Conservation (phyloP, 2,329 filamentous ascomycete genomes). For the Meredithiella fracta region DNA sequence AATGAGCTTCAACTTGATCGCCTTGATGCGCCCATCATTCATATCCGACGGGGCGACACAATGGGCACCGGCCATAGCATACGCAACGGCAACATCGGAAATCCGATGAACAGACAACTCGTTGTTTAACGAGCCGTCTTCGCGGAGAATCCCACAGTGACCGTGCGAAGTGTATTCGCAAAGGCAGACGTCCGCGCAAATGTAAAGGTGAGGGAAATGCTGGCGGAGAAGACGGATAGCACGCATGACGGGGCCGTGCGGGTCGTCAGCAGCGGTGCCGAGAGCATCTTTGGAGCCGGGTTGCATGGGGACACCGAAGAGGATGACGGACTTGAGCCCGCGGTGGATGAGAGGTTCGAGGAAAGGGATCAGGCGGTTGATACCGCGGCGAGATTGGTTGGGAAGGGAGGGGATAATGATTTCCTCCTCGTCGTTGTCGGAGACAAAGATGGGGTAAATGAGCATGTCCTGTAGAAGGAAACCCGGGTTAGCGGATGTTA, state of each 20-base stretch:
- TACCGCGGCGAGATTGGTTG: conserved; percentile 71
- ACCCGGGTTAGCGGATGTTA: neutral
- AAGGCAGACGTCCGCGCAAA: conserved; percentile 83
- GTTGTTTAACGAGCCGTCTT: conserved; percentile 89
- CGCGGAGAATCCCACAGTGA: conserved; percentile 87
- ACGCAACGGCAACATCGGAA: conserved; percentile 92
- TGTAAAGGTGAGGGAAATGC: conserved; percentile 78
- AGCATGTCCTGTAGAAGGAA: conserved; percentile 63
- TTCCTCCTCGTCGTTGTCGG: conserved; percentile 86
- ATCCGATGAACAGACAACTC: conserved; percentile 84
- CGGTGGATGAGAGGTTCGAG: conserved; percentile 76
- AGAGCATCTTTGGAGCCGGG: conserved; percentile 75
- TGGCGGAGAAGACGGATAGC: conserved; percentile 70
- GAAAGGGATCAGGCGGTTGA: conserved; percentile 74
- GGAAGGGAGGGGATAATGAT: conserved; percentile 78
- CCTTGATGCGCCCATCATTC: conserved; percentile 94
- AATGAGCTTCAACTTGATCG: conserved; percentile 95
- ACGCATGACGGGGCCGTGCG: conserved; percentile 77
- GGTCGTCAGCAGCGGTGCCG: conserved; percentile 84
- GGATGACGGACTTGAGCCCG: conserved; percentile 79
- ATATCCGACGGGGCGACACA: conserved; percentile 96
- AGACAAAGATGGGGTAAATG: conserved; percentile 93
- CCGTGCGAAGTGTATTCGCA: conserved; percentile 98
- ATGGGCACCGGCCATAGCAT: conserved; percentile 88
- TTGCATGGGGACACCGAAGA: conserved; percentile 83